Conservation (phyloP, 2,329 filamentous ascomycete species). For the Ilyonectria robusta region DNA sequence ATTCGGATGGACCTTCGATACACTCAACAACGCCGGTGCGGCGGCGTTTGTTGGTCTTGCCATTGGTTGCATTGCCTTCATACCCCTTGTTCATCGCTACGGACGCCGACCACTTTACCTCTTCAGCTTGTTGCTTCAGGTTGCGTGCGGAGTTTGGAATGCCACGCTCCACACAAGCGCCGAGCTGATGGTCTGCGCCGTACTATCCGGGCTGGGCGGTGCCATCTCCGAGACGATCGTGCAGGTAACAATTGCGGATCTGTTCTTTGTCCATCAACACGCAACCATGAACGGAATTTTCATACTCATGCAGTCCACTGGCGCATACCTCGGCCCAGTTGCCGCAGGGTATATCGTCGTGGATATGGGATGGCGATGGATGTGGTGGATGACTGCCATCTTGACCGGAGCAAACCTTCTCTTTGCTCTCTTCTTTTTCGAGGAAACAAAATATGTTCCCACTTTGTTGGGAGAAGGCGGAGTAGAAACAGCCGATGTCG, state of each 20-base stretch:
- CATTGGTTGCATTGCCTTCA: background rate
- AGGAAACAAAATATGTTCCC: conserved; percentile 2
- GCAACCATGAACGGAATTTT: conserved; percentile 50
- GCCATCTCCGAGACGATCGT: conserved; percentile 56
- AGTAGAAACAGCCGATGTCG: background rate
- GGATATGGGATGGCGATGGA: conserved; percentile 48
- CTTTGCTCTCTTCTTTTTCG: conserved; percentile 6
- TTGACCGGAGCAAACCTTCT: conserved; percentile 8
- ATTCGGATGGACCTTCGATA: background rate
- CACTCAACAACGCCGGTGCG: background rate
- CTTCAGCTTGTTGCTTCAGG: background rate
- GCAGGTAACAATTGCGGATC: conserved; percentile 54
- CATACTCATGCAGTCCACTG: conserved; percentile 46
- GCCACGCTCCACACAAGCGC: conserved; percentile 30
- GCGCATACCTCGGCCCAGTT: conserved; percentile 42
- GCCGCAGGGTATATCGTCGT: conserved; percentile 39
- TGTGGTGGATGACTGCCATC: conserved; percentile 43
- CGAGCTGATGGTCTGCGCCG: conserved; percentile 35
- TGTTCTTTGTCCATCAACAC: conserved; percentile 51
- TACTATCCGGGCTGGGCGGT: conserved; percentile 52
- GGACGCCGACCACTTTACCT: background rate
- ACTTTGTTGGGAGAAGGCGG: background rate
- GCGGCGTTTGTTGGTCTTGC: background rate
- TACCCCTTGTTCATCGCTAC: background rate
- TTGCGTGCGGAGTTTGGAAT: conserved; percentile 28